Conservation (phyloP, 2,329 filamentous ascomycete species). For the Passalora sequoiae region DNA sequence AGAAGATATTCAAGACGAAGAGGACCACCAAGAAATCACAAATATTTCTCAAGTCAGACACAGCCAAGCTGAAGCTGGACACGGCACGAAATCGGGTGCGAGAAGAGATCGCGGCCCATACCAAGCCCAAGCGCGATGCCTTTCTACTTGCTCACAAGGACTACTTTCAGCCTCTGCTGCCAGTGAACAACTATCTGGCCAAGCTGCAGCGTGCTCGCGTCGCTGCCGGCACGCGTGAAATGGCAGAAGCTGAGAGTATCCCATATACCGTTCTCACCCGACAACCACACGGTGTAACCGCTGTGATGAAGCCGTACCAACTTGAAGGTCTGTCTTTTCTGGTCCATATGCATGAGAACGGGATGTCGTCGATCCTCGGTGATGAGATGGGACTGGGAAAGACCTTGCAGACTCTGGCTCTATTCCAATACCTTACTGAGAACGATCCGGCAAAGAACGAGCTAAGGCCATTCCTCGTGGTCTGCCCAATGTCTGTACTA, state of each 20-base stretch:
- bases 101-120: slow-evolving; percentile 38
- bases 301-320: slow-evolving; percentile 50
- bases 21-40: slow-evolving; percentile 15
- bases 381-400: too few species aligned
- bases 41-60: slow-evolving; percentile 17
- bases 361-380: slow-evolving; percentile 43
- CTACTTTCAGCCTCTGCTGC: slow-evolving; percentile 46
- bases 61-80: slow-evolving; percentile 18
- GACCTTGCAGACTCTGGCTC: slow-evolving; percentile 47
- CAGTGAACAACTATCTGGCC: slow-evolving; percentile 40
- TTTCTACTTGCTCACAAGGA: slow-evolving; percentile 45
- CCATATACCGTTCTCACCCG: slow-evolving; percentile 39
- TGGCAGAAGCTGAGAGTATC: slow-evolving; percentile 12
- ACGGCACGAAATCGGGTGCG: slow-evolving; percentile 40
- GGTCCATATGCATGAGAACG: slow-evolving; percentile 43
- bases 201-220: slow-evolving; percentile 31
- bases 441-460: slow-evolving; percentile 37
- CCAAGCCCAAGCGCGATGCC: slow-evolving; percentile 42
- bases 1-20: slow-evolving; percentile 15
- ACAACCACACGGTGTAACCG: slow-evolving; percentile 45
- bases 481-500: slow-evolving; percentile 50
- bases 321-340: slow-evolving; percentile 49
- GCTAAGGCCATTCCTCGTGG: slow-evolving; percentile 42
- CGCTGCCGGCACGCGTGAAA: slow-evolving; percentile 11
- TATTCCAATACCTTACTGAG: slow-evolving; percentile 47